Percentiles rank a stretch among this genome's conserved stretches.
phyloP scores from a whole-genome alignment of 2,329 filamentous ascomycete genomes.

The Fusarium sp. region DNA sequence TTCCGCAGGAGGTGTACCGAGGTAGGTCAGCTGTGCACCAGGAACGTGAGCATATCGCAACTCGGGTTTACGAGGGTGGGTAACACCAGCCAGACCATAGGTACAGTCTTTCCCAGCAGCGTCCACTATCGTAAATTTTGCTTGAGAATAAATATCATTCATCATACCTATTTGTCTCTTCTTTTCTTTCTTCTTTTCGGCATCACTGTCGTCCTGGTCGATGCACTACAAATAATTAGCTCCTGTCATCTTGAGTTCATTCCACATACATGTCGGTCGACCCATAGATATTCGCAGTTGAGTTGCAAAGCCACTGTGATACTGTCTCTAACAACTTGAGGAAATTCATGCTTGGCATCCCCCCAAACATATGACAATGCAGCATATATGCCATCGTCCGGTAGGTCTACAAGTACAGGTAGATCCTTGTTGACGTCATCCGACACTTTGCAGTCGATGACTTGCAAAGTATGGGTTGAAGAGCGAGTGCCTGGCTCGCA shows the following conservation, averaged over 20 bases:
- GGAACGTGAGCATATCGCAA: neutral
- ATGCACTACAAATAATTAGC: neutral
- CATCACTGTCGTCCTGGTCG: no score
- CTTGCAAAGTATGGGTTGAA: fast-evolving
- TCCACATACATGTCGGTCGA: neutral
- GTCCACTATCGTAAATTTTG: neutral
- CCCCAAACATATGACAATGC: neutral
- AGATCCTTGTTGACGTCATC: no score
- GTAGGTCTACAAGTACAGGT: no score
- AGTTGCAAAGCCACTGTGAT: neutral
- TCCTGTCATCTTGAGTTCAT: fast-evolving
- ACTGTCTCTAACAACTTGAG: neutral
- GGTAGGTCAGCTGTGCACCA: neutral
- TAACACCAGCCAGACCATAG: neutral
- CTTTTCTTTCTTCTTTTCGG: no score
- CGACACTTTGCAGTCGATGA: no score
- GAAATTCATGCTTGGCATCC: fast-evolving
- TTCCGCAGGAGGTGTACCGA: neutral
- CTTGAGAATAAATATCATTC: neutral
- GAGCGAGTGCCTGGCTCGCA: no score
- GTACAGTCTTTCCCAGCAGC: neutral
- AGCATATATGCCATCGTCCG: neutral
- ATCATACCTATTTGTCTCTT: neutral
- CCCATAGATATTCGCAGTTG: neutral
- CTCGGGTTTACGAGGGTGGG: neutral